Conservation (phyloP, 2,329 filamentous ascomycete genomes). For the Pyrenophora seminiperda region DNA sequence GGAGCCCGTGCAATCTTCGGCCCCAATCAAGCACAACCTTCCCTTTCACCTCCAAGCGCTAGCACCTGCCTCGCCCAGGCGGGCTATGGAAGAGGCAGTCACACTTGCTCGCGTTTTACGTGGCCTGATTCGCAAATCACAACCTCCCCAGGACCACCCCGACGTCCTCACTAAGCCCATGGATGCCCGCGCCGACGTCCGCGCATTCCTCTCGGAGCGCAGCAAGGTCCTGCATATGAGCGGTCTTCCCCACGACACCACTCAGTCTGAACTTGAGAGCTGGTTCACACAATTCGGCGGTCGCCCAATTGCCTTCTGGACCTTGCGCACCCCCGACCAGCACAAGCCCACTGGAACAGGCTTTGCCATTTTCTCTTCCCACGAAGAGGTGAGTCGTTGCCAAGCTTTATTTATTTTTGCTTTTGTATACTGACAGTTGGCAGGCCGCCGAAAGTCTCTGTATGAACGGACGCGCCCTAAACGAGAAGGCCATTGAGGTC, state of each 20-base stretch:
- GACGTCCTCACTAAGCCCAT: constrained; percentile 94
- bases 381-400: constrained; percentile 80
- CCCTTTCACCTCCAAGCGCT: constrained; percentile 97
- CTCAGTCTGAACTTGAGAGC: constrained; percentile 96
- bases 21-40: constrained; percentile 97
- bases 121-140: constrained; percentile 93
- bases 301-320: constrained; percentile 98
- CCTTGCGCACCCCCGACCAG: constrained; percentile 93
- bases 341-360: constrained; percentile 99
- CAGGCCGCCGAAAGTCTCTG: constrained; percentile 96
- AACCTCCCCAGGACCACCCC: constrained; percentile 89
- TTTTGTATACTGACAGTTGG: constrained; percentile 16
- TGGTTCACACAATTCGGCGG: constrained; percentile 99
- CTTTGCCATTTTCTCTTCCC: constrained; percentile 97
- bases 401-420: background rate
- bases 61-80: constrained; percentile 90
- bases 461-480: constrained; percentile 98
- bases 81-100: constrained; percentile 96
- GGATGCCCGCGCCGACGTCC: constrained; percentile 94
- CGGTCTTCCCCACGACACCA: constrained; percentile 95
- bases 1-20: constrained; percentile 94
- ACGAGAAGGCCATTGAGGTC: constrained; percentile 98
- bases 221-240: constrained; percentile 99
- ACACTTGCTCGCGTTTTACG: constrained; percentile 91
- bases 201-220: constrained; percentile 92